Evolutionary conservation across 192 early-diverging fungal genomes (phyloP), one percentile per base, ranked within the genome.

Genomic region (Pilaira anomala): DNA sequence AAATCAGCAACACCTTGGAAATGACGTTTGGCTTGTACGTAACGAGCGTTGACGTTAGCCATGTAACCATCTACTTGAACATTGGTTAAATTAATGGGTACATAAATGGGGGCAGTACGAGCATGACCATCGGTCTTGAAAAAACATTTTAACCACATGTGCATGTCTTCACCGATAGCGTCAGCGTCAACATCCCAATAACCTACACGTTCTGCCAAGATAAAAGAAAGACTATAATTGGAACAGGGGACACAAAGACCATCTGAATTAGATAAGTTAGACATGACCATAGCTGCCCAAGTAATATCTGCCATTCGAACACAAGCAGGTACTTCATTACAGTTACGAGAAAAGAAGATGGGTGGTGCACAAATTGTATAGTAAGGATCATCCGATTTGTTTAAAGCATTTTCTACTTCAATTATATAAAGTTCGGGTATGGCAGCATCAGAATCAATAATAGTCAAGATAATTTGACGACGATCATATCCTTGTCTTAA

Each of bases 111-210:
- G 42, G 81, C 82, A 60, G 83, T 80, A 57, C 86, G 84, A 19
- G 82, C 80, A 3, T 74, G 56, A 25, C 89, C 89, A 58, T 79
- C 65, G 30, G 89, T 89, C 63, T 81, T 76, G 67, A 89, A 89
- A 65, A 88, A 88, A 66, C 86, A 88, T 73, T 89, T 89, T 24
- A 91, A 73, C 88, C 89, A 59, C 61, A 90, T 84, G 48, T 63
- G 61, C 61, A 63, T 63, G 21, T 63, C 61, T 26, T 63, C 61
- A 11, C 61, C 61, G 22, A 63, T 48, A 22, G 87, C 85, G 71
- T 91, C 88, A 24, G 85, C 78, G 41, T 85, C 83, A 36, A 83
- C 76, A 62, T 91, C 89, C 89, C 89, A 91, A 63, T 86, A 90
- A 41, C 82, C 80, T 29, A 91, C 88, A 42, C 80, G 56, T 39